Base-by-base conservation (phyloP, 1,284 basidiomycete genomes). In the Mycosarcoma maydis region DNA sequence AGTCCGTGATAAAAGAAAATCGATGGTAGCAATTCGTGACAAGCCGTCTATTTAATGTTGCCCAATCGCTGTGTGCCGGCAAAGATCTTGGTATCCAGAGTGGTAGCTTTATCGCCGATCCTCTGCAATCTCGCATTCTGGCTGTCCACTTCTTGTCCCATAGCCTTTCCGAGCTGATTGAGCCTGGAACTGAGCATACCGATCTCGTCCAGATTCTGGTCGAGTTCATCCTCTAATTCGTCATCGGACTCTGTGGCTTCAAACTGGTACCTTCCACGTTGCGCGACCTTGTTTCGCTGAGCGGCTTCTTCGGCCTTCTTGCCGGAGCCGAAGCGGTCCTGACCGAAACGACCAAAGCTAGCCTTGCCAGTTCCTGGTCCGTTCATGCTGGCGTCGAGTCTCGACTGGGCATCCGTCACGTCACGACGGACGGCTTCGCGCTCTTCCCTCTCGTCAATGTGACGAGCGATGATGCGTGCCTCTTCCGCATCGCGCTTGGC, bases 171-270 rank as follows among this genome's bases (percentile, higher is more conserved):
- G 22, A 98, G 84, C 23, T 88, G 87, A 84, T 94, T 95, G 72
- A 99, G 86, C 50, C 90, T 85, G 83, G 89, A 90, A 4, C 91
- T 89, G 44, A 91, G 87, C 55, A 89, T 89, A 39, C 87, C 85
- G 60, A 96, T 92, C 83, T 97, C 93, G 81, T 93, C 89, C 45
- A 99, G 84, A 82, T 98, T 98, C 69, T 88, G 88, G 76, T 98
- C 95, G 22, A 98, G 81, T 81, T 94, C 87, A 64, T 87, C 85
- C 73, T 88, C 87, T 43, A 87, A 78, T 83, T 97, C 94, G 78
- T 98, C 94, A 78, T 99, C 96, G n/a, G 91, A 93, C 16, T 87
- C 91, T 32, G 89, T 91, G n/a, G 89, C 89, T 73, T 98, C 95
- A 76, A 98, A 98, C 83, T 98, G 94, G 82, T 89, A 98, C 24